phyloP scores from a whole-genome alignment of 257 asterid genomes.

The Solanum lycopersicoides region DNA sequence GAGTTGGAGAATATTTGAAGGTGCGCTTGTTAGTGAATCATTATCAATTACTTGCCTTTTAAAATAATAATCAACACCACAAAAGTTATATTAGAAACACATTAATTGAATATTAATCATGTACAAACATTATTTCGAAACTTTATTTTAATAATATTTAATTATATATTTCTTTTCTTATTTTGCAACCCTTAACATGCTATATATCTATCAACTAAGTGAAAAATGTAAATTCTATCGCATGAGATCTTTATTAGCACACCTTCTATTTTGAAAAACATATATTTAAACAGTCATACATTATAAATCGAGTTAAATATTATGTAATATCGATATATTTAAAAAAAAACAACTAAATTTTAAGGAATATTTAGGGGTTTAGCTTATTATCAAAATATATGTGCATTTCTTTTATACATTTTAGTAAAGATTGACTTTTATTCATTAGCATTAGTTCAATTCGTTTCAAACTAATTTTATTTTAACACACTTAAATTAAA shows the following conservation, averaged over 20 bases:
- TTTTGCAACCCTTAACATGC: background rate
- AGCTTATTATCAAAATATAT: too few species aligned
- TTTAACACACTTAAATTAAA: too few species aligned
- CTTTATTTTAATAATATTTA: too few species aligned
- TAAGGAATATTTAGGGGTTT: too few species aligned
- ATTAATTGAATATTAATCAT: background rate
- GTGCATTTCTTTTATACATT: too few species aligned
- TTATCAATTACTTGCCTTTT: background rate
- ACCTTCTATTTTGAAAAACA: too few species aligned
- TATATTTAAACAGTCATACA: background rate
- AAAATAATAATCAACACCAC: background rate
- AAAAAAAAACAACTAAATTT: too few species aligned
- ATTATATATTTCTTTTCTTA: too few species aligned
- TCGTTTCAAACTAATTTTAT: too few species aligned
- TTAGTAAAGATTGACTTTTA: too few species aligned
- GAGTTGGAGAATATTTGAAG: background rate
- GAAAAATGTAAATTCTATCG: background rate
- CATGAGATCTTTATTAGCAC: background rate
- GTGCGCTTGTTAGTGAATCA: background rate
- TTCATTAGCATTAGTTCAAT: too few species aligned
- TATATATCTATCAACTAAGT: background rate
- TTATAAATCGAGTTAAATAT: background rate
- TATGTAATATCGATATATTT: background rate
- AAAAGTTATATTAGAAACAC: background rate
- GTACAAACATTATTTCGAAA: background rate